Percentiles rank a stretch among this genome's conserved stretches.
Evolutionary conservation across 2,329 filamentous ascomycete genomes (phyloP).

Genomic region (Colletotrichum truncatum): DNA sequence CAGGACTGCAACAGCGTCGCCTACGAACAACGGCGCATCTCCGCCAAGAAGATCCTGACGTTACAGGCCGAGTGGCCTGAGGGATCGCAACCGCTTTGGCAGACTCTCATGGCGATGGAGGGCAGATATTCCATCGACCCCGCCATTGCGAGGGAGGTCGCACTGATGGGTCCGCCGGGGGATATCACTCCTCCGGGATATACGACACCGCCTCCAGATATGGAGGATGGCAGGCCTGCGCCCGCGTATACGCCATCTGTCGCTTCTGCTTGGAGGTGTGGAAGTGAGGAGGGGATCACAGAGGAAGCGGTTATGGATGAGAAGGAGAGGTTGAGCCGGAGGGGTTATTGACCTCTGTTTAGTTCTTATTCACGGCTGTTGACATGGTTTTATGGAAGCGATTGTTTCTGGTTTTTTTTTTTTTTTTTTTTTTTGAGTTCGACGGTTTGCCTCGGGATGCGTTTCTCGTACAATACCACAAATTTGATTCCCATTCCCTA

Average conservation of each 20-base stretch:
- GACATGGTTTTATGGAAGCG: too few relatives aligned
- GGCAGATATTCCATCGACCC: constrained; percentile 39
- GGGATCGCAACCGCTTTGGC: constrained; percentile 46
- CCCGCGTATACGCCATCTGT: neutral
- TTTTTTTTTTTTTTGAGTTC: too few relatives aligned
- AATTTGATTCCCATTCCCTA: too few relatives aligned
- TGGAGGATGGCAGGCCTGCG: neutral
- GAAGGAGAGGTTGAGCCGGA: constrained; percentile 16
- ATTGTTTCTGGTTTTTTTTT: too few relatives aligned
- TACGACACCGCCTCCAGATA: neutral
- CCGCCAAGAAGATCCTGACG: constrained; percentile 45
- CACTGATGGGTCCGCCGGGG: constrained; percentile 31
- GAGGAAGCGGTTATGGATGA: constrained; percentile 21
- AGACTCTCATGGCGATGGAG: constrained; percentile 49
- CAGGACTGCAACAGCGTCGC: constrained; percentile 83
- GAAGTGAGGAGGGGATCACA: constrained; percentile 14
- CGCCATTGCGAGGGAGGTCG: constrained; percentile 38
- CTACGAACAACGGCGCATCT: constrained; percentile 67
- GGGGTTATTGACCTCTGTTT: neutral
- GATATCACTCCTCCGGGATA: constrained; percentile 30
- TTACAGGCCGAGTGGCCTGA: constrained; percentile 51
- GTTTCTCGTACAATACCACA: too few relatives aligned
- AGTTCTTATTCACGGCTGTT: too few relatives aligned
- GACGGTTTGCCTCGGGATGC: too few relatives aligned
- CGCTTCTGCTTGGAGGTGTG: neutral